A percentile compares a stretch with the other conserved stretches of the same genome.
These are phyloP conservation scores for Pythium insidiosum DNA, from an alignment of 352 stramenopile genomes.

Conservation along the genomic window DNA sequence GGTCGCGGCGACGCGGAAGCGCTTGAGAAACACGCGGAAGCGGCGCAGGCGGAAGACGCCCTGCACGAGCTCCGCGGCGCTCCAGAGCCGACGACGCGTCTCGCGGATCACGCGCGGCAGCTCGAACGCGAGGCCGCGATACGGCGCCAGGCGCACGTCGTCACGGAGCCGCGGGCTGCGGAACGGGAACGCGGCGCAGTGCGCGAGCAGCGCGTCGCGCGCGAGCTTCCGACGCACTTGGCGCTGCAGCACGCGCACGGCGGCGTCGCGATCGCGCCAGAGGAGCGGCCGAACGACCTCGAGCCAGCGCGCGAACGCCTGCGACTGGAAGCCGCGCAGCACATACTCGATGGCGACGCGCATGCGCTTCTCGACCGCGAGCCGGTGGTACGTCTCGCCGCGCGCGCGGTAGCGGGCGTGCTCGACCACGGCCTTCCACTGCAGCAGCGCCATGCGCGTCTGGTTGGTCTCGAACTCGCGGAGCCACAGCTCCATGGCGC, in stretches of 20 bases:
- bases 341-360: slow-evolving; percentile 64
- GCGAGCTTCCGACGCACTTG: slow-evolving; percentile 33
- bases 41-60: slow-evolving; percentile 37
- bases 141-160: slow-evolving; percentile 48
- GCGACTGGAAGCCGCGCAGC: slow-evolving; percentile 47
- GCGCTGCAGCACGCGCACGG: slow-evolving; percentile 40
- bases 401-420: slow-evolving; percentile 41
- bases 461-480: slow-evolving; percentile 72
- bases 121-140: slow-evolving; percentile 20
- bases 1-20: slow-evolving; percentile 42
- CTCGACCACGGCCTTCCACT: slow-evolving; percentile 81
- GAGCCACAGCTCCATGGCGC: slow-evolving; percentile 62
- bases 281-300: slow-evolving; percentile 42
- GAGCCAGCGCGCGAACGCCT: slow-evolving; percentile 52
- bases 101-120: slow-evolving; percentile 45
- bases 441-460: slow-evolving; percentile 51
- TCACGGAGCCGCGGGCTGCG: slow-evolving; percentile 36
- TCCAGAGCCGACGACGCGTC: slow-evolving; percentile 52
- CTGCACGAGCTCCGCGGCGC: slow-evolving; percentile 45
- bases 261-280: slow-evolving; percentile 46
- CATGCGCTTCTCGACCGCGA: slow-evolving; percentile 48
- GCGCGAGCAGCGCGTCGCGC: slow-evolving; percentile 24
- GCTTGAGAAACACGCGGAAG: slow-evolving; percentile 38
- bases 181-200: slow-evolving; percentile 37
- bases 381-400: slow-evolving; percentile 49